Conservation (phyloP, 495 filamentous ascomycete species). For the Thermothielavioides terrestris region DNA sequence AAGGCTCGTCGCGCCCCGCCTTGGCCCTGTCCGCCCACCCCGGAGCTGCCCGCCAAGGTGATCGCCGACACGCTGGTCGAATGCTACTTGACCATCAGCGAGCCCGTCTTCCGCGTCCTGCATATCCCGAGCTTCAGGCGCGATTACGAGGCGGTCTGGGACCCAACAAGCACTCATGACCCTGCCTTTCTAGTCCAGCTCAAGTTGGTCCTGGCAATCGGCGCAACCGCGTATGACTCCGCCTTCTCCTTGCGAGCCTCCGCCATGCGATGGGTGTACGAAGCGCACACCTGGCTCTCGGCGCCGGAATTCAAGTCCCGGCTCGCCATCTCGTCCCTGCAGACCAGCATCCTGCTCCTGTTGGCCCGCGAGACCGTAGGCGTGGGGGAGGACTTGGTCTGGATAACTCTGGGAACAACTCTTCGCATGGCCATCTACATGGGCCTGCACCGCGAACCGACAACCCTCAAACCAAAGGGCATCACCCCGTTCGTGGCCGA, state of each 20-base stretch:
- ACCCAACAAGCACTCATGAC: constrained; percentile 14
- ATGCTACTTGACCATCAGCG: constrained; percentile 39
- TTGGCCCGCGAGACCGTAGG: constrained; percentile 16
- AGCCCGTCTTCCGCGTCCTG: constrained; percentile 44
- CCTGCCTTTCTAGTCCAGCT: constrained; percentile 13
- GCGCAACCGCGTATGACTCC: constrained; percentile 13
- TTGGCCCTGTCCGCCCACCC: constrained; percentile 11
- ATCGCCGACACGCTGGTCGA: constrained; percentile 40
- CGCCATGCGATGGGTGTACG: constrained; percentile 19
- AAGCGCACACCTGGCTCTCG: constrained; percentile 19
- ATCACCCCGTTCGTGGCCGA: constrained; percentile 39
- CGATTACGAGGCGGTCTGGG: constrained; percentile 31
- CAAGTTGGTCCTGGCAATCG: constrained; percentile 23
- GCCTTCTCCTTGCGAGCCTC: constrained; percentile 16
- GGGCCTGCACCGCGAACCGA: constrained; percentile 20
- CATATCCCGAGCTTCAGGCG: constrained; percentile 47
- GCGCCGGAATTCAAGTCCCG: constrained; percentile 17
- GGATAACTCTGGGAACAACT: constrained; percentile 8
- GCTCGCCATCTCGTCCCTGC: constrained; percentile 10
- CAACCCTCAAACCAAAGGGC: constrained; percentile 10
- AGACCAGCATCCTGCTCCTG: constrained; percentile 15
- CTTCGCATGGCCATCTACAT: constrained; percentile 21
- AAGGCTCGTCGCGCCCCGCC: constrained; percentile 11
- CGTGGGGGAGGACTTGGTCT: constrained; percentile 16
- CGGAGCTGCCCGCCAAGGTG: constrained; percentile 36